Base-by-base conservation (phyloP, 306 rosid species). In the Hippophae tibetana region DNA sequence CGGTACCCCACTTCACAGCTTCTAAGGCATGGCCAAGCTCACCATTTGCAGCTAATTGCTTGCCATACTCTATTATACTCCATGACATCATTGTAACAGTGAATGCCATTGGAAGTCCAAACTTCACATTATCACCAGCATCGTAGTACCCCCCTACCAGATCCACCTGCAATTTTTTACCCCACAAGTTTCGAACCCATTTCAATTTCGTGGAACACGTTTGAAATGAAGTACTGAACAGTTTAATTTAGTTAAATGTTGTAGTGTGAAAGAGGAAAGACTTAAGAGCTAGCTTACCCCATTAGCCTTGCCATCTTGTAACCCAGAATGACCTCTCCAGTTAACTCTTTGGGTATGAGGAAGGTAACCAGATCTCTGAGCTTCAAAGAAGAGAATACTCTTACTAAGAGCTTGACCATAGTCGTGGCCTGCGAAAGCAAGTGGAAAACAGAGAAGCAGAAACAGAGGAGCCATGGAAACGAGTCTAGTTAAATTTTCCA, bases 91-190 rank as follows among this genome's bases (percentile, higher is more conserved):
- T 93, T 13, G 99, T 93, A 3, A 86, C 85, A 0, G 99, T 93
- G 57, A 93, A 93, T 1, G 99, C 99, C 97, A 93, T 93, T 13
- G 99, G 97, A 43, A 93, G 43, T 1, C 99, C 99, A 49, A 93
- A 93, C 77, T 93, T 93, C 66, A 93, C 97, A 77, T 88, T 93
- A 83, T 93, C 99, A 44, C 99, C 99, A 8, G 99, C 99, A 52
- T 93, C 99, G 13, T 88, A 88, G 74, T 93, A 93, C 38, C 99
- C 99, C 5, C 99, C 97, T 6, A 86, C 97, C 52, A 93, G 93
- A 79, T 88, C 87, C 68, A 93, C 93, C 98, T 87, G 73, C 43
- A 76, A 38, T 62, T 61, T 62, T 61, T 62, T 25, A 9, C 52
- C 49, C n/a, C 4, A n/a, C 9, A 51, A 14, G 8, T 13, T n/a